phyloP scores from a whole-genome alignment of 495 filamentous ascomycete genomes.

The Bombardia bombarda region DNA sequence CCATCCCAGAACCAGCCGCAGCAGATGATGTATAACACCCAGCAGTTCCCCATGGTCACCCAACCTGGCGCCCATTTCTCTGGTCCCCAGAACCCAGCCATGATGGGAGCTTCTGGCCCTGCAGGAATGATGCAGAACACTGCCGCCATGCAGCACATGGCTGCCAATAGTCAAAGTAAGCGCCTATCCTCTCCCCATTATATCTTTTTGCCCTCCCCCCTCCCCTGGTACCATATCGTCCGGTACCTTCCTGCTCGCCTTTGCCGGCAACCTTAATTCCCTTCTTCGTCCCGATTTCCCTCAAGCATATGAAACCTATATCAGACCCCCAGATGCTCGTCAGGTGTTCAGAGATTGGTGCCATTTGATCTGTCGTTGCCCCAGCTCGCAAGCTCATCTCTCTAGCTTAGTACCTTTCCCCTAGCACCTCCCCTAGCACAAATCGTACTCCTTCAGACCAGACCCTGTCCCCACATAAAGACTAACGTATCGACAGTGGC shows the following conservation, averaged over 20 bases:
- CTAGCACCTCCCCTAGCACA: not conserved
- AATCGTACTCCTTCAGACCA: too few species aligned
- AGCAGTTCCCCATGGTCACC: slow-evolving; percentile 39
- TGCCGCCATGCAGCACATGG: slow-evolving; percentile 44
- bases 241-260: not conserved
- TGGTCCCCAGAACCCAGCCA: slow-evolving; percentile 31
- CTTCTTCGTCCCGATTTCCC: not conserved
- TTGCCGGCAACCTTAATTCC: not conserved
- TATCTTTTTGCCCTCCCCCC: not conserved
- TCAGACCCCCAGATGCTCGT: not conserved
- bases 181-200: slow-evolving; percentile 4
- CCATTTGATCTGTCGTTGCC: not conserved
- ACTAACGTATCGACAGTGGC: slow-evolving; percentile 29
- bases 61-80: slow-evolving; percentile 32
- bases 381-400: not conserved
- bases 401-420: too few species aligned
- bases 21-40: slow-evolving; percentile 39
- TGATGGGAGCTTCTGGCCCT: slow-evolving; percentile 41
- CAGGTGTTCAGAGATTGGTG: too few species aligned
- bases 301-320: too few species aligned
- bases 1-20: slow-evolving; percentile 35
- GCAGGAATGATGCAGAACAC: slow-evolving; percentile 48
- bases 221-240: not conserved
- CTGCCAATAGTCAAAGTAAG: slow-evolving; percentile 45
- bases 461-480: not conserved